Percentiles rank a stretch among this genome's conserved stretches.
These are phyloP conservation scores for Neotropicomus parvogracilis DNA, from an alignment of 1,284 basidiomycete genomes.

Conservation along the genomic window DNA sequence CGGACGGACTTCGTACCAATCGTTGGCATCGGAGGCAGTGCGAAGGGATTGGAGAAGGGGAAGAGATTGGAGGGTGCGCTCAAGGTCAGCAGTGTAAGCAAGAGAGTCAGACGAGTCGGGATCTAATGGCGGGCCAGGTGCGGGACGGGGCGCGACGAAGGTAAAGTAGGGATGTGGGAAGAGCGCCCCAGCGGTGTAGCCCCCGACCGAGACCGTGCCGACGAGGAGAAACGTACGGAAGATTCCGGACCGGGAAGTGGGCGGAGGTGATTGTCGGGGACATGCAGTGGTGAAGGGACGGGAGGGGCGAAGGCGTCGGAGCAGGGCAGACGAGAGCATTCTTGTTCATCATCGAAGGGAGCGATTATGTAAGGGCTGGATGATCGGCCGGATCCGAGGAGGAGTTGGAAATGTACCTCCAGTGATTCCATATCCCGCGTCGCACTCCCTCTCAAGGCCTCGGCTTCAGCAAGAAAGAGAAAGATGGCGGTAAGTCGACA, in stretches of 20 bases:
- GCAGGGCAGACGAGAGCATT: slow-evolving; percentile 12
- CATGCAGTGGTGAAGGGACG: slow-evolving; percentile 9
- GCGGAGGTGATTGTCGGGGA: not conserved
- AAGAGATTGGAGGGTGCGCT: slow-evolving; percentile 65
- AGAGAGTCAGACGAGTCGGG: slow-evolving; percentile 60
- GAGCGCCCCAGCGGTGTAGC: slow-evolving; percentile 56
- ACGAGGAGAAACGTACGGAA: slow-evolving; percentile 21
- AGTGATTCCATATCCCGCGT: not conserved
- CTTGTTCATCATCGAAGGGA: too few species aligned
- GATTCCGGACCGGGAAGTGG: slow-evolving; percentile 1
- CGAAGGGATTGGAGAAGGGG: slow-evolving; percentile 57
- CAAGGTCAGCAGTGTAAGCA: slow-evolving; percentile 59
- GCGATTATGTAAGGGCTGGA: not conserved
- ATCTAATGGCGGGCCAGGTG: slow-evolving; percentile 54
- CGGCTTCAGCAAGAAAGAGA: slow-evolving; percentile 3
- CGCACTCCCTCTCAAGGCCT: slow-evolving; percentile 20
- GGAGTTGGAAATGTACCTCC: slow-evolving; percentile 13
- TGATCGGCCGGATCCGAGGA: slow-evolving; percentile 24
- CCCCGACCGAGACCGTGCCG: slow-evolving; percentile 20
- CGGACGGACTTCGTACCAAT: slow-evolving; percentile 79
- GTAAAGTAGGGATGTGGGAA: slow-evolving; percentile 60
- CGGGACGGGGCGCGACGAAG: slow-evolving; percentile 69
- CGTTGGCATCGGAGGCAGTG: slow-evolving; percentile 42
- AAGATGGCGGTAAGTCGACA: slow-evolving; percentile 29
- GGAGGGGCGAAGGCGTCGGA: slow-evolving; percentile 10